phyloP scores from a whole-genome alignment of 2,329 filamentous ascomycete genomes.

The Tolypocladium endophyticum region DNA sequence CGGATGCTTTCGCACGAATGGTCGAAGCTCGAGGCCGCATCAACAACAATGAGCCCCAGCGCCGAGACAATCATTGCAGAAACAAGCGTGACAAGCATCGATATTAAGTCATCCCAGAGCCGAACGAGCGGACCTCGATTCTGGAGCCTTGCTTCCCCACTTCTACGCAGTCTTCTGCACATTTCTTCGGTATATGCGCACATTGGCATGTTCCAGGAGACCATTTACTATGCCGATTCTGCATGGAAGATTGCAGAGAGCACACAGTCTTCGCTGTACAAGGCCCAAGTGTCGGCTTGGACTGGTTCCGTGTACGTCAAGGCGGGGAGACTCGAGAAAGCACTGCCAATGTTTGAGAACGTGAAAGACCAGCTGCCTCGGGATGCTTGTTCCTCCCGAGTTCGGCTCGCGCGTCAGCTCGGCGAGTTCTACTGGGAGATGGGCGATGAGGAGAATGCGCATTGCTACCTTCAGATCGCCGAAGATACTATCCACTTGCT shows the following conservation, averaged over 20 bases:
- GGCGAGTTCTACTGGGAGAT: constrained; percentile 44
- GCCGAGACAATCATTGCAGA: constrained; percentile 19
- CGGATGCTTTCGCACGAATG: constrained; percentile 46
- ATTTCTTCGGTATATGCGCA: constrained; percentile 72
- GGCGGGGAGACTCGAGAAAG: constrained; percentile 48
- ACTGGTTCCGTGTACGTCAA: constrained; percentile 44
- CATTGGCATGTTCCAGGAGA: constrained; percentile 79
- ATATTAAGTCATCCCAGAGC: constrained; percentile 9
- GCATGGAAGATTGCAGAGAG: constrained; percentile 65
- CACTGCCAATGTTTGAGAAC: constrained; percentile 42
- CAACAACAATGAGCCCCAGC: constrained; percentile 7
- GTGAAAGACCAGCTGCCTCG: constrained; percentile 40
- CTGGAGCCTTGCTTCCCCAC: constrained; percentile 67
- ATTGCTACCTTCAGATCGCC: constrained; percentile 34
- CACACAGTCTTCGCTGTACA: constrained; percentile 51
- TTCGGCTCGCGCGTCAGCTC: constrained; percentile 41
- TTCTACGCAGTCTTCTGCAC: constrained; percentile 62
- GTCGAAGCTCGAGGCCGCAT: constrained; percentile 33
- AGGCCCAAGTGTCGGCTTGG: constrained; percentile 43
- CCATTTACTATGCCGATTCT: constrained; percentile 77
- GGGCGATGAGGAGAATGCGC: constrained; percentile 31
- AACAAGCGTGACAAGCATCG: constrained; percentile 15
- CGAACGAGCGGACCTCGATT: constrained; percentile 46
- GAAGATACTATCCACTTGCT: constrained; percentile 34
- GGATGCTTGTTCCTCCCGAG: constrained; percentile 23